Base-by-base conservation (phyloP, 148 eudicot species). In the Rhododendron ovatum region DNA sequence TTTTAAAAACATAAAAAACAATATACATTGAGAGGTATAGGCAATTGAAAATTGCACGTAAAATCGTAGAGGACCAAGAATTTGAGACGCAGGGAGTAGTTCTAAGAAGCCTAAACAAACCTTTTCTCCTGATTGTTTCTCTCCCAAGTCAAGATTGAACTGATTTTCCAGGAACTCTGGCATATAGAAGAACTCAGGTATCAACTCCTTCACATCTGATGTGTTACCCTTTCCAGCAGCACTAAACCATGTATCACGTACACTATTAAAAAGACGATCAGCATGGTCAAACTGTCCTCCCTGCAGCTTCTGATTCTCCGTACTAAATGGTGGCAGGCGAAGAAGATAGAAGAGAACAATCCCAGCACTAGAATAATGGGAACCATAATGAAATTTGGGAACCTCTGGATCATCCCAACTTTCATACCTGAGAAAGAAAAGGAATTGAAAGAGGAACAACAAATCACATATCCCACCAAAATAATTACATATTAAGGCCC, bases 221-320 rank as follows among this genome's bases (percentile, higher is more conserved):
- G 99, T 98, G 84, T 98, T 98, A 86, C 96, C 99, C 88, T 93
- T 95, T 43, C 99, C 99, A 83, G 99, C 98, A 84, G 99, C 99
- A 91, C 99, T 98, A 82, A 81, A 87, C 99, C 99, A 98, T 50
- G 99, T 98, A 85, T 98, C 98, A 8, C 93, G 90, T 63, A 98
- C 82, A 86, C 94, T 95, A 90, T 94, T 98, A 86, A 98, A 98
- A 82, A 98, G 98, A 78, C 99, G 99, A 87, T 98, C 99, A 86
- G 99, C 99, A 90, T 98, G 99, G 89, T 98, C 99, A 93, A 98
- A 98, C 89, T 98, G 98, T 77, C 99, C 99, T 86, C 99, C 99
- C 89, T 98, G 99, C 83, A 98, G 93, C 92, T 94, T 98, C 89
- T 95, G 96, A 88, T 94, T 95, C 90, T 98, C 99, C 28, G 84